phyloP scores from a whole-genome alignment of 176 grass and related monocot genomes.

The Canna indica region DNA sequence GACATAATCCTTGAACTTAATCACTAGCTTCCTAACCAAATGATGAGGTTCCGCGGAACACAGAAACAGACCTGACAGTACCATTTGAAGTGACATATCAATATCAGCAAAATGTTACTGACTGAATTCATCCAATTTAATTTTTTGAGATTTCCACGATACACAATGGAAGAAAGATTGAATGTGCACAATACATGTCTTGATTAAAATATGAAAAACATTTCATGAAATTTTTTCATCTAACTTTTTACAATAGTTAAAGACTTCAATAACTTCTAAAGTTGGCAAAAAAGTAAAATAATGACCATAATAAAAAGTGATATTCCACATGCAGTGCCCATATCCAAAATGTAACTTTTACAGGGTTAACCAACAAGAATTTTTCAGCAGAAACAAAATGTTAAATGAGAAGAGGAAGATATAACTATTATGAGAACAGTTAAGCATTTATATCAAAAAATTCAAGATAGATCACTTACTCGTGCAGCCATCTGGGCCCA shows the following conservation, averaged over 20 bases:
- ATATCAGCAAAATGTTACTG: no score
- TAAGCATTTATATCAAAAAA: constrained; percentile 16
- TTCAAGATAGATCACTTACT: constrained; percentile 34
- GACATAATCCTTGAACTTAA: no score
- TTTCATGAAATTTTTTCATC: background rate
- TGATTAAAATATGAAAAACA: background rate
- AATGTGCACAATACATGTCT: background rate
- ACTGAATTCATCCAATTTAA: no score
- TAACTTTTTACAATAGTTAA: no score
- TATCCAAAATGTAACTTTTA: no score
- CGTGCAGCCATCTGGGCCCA: constrained; percentile 81
- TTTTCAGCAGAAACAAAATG: background rate
- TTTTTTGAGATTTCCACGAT: no score
- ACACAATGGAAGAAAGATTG: background rate
- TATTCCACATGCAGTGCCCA: background rate
- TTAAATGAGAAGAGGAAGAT: background rate
- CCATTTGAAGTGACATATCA: no score
- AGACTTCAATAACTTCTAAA: no score
- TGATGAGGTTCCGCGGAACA: no score
- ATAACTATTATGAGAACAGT: background rate
- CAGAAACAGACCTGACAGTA: no score
- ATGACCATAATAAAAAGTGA: background rate
- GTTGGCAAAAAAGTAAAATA: background rate
- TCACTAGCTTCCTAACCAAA: no score
- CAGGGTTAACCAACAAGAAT: background rate